Conservation (phyloP, 306 rosid genomes). For the Gynostemma pentaphyllum region DNA sequence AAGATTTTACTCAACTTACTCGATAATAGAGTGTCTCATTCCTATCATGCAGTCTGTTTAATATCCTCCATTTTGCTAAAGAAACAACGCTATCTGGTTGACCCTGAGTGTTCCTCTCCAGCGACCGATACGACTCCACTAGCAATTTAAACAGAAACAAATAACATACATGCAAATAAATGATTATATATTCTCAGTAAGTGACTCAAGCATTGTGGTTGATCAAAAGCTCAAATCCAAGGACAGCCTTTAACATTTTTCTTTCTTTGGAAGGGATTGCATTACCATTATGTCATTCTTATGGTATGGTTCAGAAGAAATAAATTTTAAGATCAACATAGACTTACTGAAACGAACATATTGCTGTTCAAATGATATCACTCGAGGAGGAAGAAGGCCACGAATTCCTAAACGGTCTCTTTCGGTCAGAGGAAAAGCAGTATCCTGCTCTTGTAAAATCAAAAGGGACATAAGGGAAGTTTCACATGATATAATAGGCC, state of each 20-base stretch:
- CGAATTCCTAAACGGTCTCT: slow-evolving; percentile 96
- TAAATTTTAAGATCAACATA: slow-evolving; percentile 4
- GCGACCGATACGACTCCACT: slow-evolving; percentile 92
- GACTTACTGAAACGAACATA: slow-evolving; percentile 88
- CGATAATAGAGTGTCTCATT: slow-evolving; percentile 93
- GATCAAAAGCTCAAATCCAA: no score
- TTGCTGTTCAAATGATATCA: slow-evolving; percentile 91
- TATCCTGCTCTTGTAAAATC: slow-evolving; percentile 53
- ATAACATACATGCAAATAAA: background rate
- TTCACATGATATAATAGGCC: background rate
- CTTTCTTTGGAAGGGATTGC: background rate
- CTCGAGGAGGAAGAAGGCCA: slow-evolving; percentile 96
- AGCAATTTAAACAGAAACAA: slow-evolving; percentile 17
- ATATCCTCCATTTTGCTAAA: slow-evolving; percentile 93
- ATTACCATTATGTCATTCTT: background rate
- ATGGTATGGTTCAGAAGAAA: background rate
- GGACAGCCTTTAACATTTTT: background rate
- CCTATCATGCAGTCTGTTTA: slow-evolving; percentile 93
- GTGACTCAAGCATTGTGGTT: no score
- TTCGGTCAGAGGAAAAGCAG: slow-evolving; percentile 91
- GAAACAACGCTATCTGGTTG: slow-evolving; percentile 57
- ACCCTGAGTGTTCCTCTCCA: slow-evolving; percentile 82
- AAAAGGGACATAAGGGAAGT: slow-evolving; percentile 6
- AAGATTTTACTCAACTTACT: slow-evolving; percentile 35
- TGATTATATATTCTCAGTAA: background rate